Evolutionary conservation across 352 stramenopile genomes (phyloP).

Genomic region (Halophytophthora polymorphica): DNA sequence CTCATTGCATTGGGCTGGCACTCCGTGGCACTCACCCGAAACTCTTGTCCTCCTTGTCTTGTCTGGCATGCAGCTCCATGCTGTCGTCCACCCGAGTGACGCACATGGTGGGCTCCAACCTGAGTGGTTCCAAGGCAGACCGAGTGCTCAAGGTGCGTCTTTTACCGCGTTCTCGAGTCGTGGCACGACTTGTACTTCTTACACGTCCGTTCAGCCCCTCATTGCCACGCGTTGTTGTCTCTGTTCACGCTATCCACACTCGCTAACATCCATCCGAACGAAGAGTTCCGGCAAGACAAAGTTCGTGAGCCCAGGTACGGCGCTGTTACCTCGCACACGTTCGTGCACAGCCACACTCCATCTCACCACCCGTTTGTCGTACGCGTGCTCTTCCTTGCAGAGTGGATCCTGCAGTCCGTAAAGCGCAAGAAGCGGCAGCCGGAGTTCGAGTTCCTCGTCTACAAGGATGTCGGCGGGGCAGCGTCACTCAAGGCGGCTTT

Average conservation of each 20-base stretch:
- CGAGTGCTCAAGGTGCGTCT: conserved; percentile 59
- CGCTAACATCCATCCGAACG: not conserved
- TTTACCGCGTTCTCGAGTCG: not conserved
- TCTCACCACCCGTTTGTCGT: not conserved
- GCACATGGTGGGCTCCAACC: conserved; percentile 78
- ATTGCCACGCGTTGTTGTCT: not conserved
- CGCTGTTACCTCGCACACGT: not conserved
- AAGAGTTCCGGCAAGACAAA: conserved; percentile 59
- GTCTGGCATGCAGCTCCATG: conserved; percentile 24
- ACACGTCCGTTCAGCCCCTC: not conserved
- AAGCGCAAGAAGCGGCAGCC: conserved; percentile 56
- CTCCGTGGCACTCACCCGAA: no score
- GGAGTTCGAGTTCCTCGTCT: conserved; percentile 72
- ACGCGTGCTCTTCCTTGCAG: conserved; percentile 14
- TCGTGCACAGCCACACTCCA: not conserved
- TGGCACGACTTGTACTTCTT: not conserved
- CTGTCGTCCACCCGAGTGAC: conserved; percentile 55
- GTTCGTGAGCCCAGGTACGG: conserved; percentile 59
- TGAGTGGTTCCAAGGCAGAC: conserved; percentile 73
- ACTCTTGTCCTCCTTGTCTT: not conserved
- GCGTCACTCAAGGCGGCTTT: conserved; percentile 18
- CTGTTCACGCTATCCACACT: not conserved
- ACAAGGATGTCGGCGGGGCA: conserved; percentile 44
- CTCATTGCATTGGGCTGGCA: not conserved
- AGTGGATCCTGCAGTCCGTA: conserved; percentile 80